Percentiles rank a stretch among this genome's conserved stretches.
These are phyloP conservation scores for Rhodotorula sp. DNA, from an alignment of 1,284 basidiomycete species.

Conservation along the genomic window DNA sequence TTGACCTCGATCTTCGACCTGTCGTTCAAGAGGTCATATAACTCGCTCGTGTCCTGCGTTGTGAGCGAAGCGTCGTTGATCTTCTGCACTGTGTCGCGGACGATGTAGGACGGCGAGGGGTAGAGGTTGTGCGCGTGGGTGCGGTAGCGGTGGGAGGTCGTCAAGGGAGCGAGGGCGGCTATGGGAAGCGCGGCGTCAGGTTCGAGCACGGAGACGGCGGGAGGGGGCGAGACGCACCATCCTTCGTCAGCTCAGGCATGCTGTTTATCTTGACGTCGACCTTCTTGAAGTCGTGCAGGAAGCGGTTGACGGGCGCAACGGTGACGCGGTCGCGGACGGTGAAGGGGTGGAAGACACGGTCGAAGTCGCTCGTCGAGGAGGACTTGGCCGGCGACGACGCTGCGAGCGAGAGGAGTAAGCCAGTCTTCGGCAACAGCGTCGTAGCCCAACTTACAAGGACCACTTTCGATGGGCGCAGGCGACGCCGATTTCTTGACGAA, in stretches of 20 bases:
- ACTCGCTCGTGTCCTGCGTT: conserved; percentile 59
- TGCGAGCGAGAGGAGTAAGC: background rate
- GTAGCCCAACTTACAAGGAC: background rate
- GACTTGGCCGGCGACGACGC: background rate
- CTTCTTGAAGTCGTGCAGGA: conserved; percentile 54
- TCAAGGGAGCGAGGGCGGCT: conserved; percentile 22
- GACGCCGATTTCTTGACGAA: conserved; percentile 31
- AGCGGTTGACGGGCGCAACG: conserved; percentile 57
- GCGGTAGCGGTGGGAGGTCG: conserved; percentile 5
- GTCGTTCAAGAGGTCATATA: conserved; percentile 60
- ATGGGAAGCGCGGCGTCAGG: background rate
- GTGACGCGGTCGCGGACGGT: conserved; percentile 66
- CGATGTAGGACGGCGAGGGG: conserved; percentile 35
- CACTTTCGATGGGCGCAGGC: conserved; percentile 14
- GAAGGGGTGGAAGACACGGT: conserved; percentile 71
- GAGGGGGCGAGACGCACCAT: conserved; percentile 21
- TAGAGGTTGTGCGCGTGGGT: conserved; percentile 28
- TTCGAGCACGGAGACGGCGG: background rate
- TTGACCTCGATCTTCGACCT: conserved; percentile 65
- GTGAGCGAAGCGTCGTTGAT: conserved; percentile 72
- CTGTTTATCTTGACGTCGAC: conserved; percentile 46
- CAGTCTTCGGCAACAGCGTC: background rate
- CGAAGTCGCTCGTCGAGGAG: conserved; percentile 56
- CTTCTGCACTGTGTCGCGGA: conserved; percentile 59
- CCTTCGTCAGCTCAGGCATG: conserved; percentile 8